Base-by-base conservation (phyloP, 768 basidiomycete species). In the Pholiota molesta region DNA sequence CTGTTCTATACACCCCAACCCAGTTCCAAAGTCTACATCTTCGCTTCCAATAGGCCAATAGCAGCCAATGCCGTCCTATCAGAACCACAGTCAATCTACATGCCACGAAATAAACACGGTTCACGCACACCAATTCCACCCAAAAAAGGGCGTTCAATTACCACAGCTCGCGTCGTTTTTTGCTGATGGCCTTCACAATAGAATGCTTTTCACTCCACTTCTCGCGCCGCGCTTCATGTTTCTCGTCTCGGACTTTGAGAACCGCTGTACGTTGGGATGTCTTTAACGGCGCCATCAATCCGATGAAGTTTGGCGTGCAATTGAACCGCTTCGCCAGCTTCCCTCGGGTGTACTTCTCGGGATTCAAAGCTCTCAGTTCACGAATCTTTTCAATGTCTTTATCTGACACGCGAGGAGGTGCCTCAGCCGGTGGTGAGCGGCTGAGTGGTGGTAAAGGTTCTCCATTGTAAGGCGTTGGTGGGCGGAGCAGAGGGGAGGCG, bases 281-380 rank as follows among this genome's bases (percentile, higher is more conserved):
- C 65, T 81, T 82, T 57, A 92, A 74, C 4, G 87, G 84, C 11
- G 92, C 90, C 19, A 89, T 77, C 62, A 81, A 78, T 10, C 79
- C 81, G 59, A 94, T 86, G 65, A 92, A 92, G 52, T 80, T 76
- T 49, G 83, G 80, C 9, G 90, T 87, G 78, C 90, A 91, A 14
- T 81, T 81, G 73, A 95, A 95, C 81, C 84, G 86, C 71, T 83
- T 81, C 29, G 94, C 92, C n/a, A 95, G 82, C 72, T 79, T 83
- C 60, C 75, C 75, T 47, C 88, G 82, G 59, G 87, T 89, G 74
- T 88, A 89, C 35, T 72, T 77, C 6, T 68, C 69, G 0, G 91
- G 91, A 70, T 92, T 76, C 57, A 77, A 76, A 54, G 71, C 74
- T 56, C 92, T 80, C 54, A 94, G 80, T 21, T 79, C 66, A 39